Base-by-base conservation (phyloP, 78 protist species). In the Bigelowiella natans region DNA sequence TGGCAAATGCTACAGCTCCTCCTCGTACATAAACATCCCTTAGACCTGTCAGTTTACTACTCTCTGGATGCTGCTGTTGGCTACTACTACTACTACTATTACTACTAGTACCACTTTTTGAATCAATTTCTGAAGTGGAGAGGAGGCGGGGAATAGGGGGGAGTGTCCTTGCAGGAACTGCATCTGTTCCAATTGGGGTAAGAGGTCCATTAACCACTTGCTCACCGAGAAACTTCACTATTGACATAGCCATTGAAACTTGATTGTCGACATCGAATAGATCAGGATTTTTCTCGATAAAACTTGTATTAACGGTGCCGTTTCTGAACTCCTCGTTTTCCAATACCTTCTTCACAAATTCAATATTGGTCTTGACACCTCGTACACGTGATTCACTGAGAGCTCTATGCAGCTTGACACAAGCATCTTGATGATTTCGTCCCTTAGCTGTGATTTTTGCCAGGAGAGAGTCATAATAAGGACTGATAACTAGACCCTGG, bases 391-490 rank as follows among this genome's bases (percentile, higher is more conserved):
- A 84, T 88, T 90, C 92, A 28, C 1, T 0, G 1, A 90, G 83
- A 31, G 92, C 92, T 64, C 92, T 88, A 37, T 31, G 0, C 31
- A 90, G 36, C 83, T 51, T 51, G 7, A 18, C 18, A 18, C 73
- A 51, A 7, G 73, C 73, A 2, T 51, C 73, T 51, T 51, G 73
- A 18, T 51, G 73, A 51, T 51, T 18, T 51, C 73, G 7, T 26
- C 73, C 92, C 34, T 28, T 29, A 18, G 40, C 85, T 29, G 86
- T 90, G 28, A 91, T 83, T 89, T 93, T 93, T n/a, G 31, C 30
- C 29, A 93, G 89, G 88, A 93, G 37, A 37, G 94, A 89, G 89
- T 93, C 95, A 73, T 92, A 93, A 86, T 93, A 92, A 29, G 95
- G 93, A 26, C 92, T 36, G 89, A 93, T 88, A 40, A 51, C 85